Base-by-base conservation (phyloP, 2,329 filamentous ascomycete genomes). In the Hirsutella minnesotensis region DNA sequence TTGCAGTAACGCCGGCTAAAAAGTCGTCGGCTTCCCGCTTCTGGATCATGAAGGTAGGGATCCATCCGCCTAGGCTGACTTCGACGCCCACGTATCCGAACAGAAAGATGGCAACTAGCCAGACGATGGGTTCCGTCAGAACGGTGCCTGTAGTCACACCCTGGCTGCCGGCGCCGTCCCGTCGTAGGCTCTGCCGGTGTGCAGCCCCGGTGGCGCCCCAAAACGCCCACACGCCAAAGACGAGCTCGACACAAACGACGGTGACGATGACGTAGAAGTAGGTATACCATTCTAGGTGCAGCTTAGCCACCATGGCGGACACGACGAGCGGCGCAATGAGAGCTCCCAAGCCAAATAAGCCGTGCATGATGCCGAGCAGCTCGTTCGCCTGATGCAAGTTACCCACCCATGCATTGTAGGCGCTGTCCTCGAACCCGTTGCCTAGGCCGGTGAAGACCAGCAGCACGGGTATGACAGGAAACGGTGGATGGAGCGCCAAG, bases 31-130 rank as follows among this genome's bases (percentile, higher is more conserved):
- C 85, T 31, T 81, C 60, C 13, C 88, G 75, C 20, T 88, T 79
- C 18, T 75, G 68, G n/a, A 89, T 77, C 85, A 94, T 94, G 57
- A 94, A 94, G 1, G 81, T 81, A 39, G 86, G 81, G 48, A 94
- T 81, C 86, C 86, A 92, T 15, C 86, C 65, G 9, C 82, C 81
- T 3, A 88, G 66, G 1, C 77, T 78, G 46, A 87, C 82, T 61
- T 94, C 87, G 5, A 77, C 72, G 4, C 87, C 87, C 1, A 90
- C 81, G 53, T 94, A 94, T 9, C 78, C 77, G 4, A 94, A 71
- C 13, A 94, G 65, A 57, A 94, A 94, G 2, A 83, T 46, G 3
- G 85, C 73, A 36, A 78, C 69, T n/a, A 86, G 66, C 83, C 84
- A 89, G 3, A 82, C 82, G 3, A 84, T 69, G 43, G 66, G 69